phyloP scores from a whole-genome alignment of 148 eudicot species.

The Cornus controversa region DNA sequence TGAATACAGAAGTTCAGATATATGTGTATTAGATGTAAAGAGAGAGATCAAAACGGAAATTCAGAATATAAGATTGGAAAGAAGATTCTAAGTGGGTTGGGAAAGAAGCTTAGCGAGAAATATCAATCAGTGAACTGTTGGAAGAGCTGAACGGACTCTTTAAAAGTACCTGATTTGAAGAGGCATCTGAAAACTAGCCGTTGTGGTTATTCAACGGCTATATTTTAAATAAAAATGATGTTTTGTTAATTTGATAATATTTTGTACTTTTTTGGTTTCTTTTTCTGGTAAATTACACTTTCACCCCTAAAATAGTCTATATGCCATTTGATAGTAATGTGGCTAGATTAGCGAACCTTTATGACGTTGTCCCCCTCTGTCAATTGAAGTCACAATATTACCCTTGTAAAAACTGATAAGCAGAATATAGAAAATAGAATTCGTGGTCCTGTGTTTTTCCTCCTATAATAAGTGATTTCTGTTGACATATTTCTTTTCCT shows the following conservation, averaged over 20 bases:
- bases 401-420: too few relatives aligned
- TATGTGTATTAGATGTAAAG: conserved; percentile 15
- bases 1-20: neutral
- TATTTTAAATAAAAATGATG: conserved; percentile 3
- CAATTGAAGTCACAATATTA: too few relatives aligned
- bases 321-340: too few relatives aligned
- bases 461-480: too few relatives aligned
- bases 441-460: too few relatives aligned
- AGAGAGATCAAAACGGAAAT: conserved; percentile 13
- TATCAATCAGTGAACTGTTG: too few relatives aligned
- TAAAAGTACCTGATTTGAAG: neutral
- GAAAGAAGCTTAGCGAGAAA: neutral
- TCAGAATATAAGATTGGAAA: neutral
- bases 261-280: neutral
- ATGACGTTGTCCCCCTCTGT: too few relatives aligned
- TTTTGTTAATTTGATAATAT: neutral
- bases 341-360: too few relatives aligned
- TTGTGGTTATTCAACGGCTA: conserved; percentile 33
- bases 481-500: too few relatives aligned
- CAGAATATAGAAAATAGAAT: too few relatives aligned
- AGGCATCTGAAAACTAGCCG: conserved; percentile 15
- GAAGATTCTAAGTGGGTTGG: neutral
- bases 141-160: neutral
- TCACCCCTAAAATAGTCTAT: too few relatives aligned
- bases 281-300: too few relatives aligned